A percentile compares a stretch with the other conserved stretches of the same genome.
These are phyloP conservation scores for Astragalus glycyphyllos DNA, from an alignment of 306 rosid species.

Conservation along the genomic window DNA sequence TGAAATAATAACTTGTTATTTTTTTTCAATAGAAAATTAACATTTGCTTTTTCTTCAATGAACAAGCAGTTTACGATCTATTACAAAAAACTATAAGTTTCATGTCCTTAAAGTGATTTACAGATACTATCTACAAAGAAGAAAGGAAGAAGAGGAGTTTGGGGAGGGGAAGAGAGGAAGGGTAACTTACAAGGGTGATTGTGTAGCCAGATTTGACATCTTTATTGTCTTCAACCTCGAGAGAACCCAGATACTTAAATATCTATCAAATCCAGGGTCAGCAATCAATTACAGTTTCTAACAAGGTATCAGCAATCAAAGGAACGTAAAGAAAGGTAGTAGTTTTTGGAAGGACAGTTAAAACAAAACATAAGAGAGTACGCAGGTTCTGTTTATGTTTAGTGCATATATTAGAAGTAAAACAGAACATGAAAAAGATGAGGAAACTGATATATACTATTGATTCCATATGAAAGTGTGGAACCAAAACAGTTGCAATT, in stretches of 20 bases:
- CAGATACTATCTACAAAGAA: background rate
- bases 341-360: background rate
- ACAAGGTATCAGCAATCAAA: constrained; percentile 11
- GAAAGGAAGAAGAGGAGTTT: background rate
- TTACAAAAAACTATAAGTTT: background rate
- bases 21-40: background rate
- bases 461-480: background rate
- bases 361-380: background rate
- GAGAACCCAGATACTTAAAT: constrained; percentile 79
- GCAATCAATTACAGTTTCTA: constrained; percentile 17
- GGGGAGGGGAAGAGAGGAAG: constrained; percentile 10
- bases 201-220: constrained; percentile 91
- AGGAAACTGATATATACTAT: background rate
- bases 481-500: background rate
- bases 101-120: background rate
- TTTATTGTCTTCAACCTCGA: constrained; percentile 68
- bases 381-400: background rate
- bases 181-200: constrained; percentile 76
- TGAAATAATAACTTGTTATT: constrained; percentile 24
- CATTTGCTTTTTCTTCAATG: background rate
- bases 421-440: background rate
- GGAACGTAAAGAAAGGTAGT: background rate
- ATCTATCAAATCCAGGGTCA: constrained; percentile 54
- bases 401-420: background rate
- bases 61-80: background rate